Evolutionary conservation across 495 filamentous ascomycete species (phyloP).

Genomic region (Aspergillus nanangensis): DNA sequence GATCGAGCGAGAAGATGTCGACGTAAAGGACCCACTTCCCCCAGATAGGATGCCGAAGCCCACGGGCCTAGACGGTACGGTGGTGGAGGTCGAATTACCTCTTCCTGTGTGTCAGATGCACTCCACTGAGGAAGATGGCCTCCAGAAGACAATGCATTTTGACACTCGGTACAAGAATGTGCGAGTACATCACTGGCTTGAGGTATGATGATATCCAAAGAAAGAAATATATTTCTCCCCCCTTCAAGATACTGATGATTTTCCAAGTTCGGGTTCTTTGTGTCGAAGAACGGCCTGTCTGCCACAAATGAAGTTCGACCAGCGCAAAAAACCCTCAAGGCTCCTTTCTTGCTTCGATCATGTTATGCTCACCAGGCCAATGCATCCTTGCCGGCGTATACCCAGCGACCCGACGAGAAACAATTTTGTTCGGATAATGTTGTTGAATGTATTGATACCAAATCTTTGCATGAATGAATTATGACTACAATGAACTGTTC

Average conservation of each 20-base stretch:
- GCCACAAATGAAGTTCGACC: neutral
- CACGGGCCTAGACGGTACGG: neutral
- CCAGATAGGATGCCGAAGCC: slow-evolving; percentile 1
- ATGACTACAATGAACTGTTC: no score
- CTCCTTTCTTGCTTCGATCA: slow-evolving; percentile 8
- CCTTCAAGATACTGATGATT: no score
- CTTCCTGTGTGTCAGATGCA: slow-evolving; percentile 8
- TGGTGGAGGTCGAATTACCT: slow-evolving; percentile 3
- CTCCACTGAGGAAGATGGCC: neutral
- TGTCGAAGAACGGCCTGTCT: neutral
- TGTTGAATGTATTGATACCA: neutral
- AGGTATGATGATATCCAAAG: slow-evolving; percentile 3
- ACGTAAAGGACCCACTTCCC: neutral
- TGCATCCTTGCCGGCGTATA: slow-evolving; percentile 9
- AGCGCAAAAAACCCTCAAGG: slow-evolving; percentile 6
- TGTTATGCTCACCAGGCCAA: slow-evolving; percentile 12
- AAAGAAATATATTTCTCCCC: neutral
- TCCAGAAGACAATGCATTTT: slow-evolving; percentile 8
- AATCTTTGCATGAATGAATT: neutral
- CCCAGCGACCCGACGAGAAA: neutral
- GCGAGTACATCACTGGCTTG: slow-evolving; percentile 10
- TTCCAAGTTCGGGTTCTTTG: slow-evolving; percentile 6
- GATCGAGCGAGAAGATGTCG: neutral
- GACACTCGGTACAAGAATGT: slow-evolving; percentile 11
- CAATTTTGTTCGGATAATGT: neutral